Evolutionary conservation across 2,329 filamentous ascomycete species (phyloP), one percentile per base, ranked within the genome.

Genomic region (Penicillium olsonii): DNA sequence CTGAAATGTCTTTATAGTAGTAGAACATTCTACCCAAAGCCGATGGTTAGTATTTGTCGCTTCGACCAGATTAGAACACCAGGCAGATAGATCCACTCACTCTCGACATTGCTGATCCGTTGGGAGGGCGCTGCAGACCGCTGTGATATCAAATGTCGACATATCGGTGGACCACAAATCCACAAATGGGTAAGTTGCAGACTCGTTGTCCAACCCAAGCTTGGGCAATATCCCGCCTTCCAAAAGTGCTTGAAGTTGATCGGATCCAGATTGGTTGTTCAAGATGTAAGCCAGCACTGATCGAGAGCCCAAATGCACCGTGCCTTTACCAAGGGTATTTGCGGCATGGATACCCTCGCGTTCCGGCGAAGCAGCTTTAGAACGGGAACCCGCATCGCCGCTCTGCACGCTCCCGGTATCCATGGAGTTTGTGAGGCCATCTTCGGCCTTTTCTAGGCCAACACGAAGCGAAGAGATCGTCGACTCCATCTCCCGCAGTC

Each of bases 161-260:
- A 79, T 81, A 48, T 84, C 81, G 2, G 80, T 81, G 5, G 83
- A 83, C 82, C 82, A 85, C 2, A 85, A 68, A 60, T 85, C 83
- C 22, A 85, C 81, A 58, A 85, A 85, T 6, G 83, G 83, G 60
- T 85, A 85, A 8, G 82, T 85, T 4, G 81, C 81, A 31, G 78
- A 82, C 59, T 85, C 82, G 56, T 85, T 85, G 60, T 85, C 83
- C 27, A 85, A 72, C 2, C 83, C 83, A 48, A 85, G 76, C 46
- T 85, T 80, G 0, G 83, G 82, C 18, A 85, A 67, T 55, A 85
- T 82, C 39, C 80, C 82, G 56, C 82, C 82, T 56, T 83, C 81
- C 37, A 84, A 67, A 11, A 84, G 67, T 41, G 83, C 78, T 54
- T 82, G 78, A 4, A 75, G 65, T 53, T 76, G 73, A 31, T 74